Base-by-base conservation (phyloP, 83 land plant genomes). In the Diphasiastrum complanatum region DNA sequence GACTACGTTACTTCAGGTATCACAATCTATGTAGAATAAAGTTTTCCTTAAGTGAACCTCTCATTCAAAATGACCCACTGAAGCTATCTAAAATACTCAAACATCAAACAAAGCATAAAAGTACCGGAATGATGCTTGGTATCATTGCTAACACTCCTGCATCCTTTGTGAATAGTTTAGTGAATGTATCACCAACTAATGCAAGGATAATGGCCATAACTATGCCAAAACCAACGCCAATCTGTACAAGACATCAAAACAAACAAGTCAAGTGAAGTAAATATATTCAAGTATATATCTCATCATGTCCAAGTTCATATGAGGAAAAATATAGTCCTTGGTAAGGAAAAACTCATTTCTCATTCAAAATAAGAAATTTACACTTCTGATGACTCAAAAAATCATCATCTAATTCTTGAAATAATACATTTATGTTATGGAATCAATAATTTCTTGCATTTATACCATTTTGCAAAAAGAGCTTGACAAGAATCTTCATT, bases 111-210 rank as follows among this genome's bases (percentile, higher is more conserved):
- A 37, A 26, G 47, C 3, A 14, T 48, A 25, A 4, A 56, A 81
- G 63, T 74, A 93, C 99, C 78, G 77, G 72, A 29, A 82, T 49
- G 28, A 97, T 90, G 45, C 83, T 79, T 33, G 73, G 35, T 16
- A 92, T 69, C 56, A 76, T 60, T 37, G 69, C 64, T 25, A 85
- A 60, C 59, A 93, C 99, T 40, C 56, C 70, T 45, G 74, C 12
- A 78, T 93, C 99, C 14, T 69, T 69, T 60, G 77, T 85, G 63
- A 93, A 93, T 38, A 89, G 43, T 40, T 62, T 53, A 8, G 85
- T 69, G 57, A 93, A 76, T n/a, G 69, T 28, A 1, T 66, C 76
- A 63, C 83, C 80, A 11, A 91, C 84, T 27, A 78, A 57, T 60
- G 73, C 81, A 45, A 93, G 67, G 11, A 89, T 38, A 16, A 80